A percentile compares a stretch with the other conserved stretches of the same genome.
phyloP scores from a whole-genome alignment of 108 stramenopile genomes.

The Aurantiochytrium sp. region DNA sequence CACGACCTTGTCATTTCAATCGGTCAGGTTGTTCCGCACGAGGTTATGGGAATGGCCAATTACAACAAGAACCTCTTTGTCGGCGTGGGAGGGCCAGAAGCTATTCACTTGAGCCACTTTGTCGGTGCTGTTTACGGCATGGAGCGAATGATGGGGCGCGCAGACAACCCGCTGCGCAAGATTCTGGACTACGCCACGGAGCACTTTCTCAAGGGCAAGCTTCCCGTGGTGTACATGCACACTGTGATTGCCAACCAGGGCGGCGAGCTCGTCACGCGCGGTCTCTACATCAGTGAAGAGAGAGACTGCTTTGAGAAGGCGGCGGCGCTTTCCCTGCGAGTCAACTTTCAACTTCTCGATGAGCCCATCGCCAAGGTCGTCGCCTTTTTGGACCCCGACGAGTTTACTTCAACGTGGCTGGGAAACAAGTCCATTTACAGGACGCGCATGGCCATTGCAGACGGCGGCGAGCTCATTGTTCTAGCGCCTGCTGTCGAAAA shows the following conservation, averaged over 20 bases:
- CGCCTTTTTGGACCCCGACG: constrained; percentile 72
- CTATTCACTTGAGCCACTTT: constrained; percentile 86
- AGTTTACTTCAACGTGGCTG: constrained; percentile 90
- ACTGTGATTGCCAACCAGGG: constrained; percentile 70
- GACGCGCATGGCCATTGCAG: constrained; percentile 86
- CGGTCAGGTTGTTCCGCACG: constrained; percentile 82
- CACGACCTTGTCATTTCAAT: constrained; percentile 70
- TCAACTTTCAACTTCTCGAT: constrained; percentile 79
- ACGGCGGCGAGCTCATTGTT: constrained; percentile 79
- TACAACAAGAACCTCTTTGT: constrained; percentile 77
- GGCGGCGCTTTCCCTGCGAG: constrained; percentile 69
- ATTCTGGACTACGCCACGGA: constrained; percentile 78
- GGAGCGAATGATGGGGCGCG: constrained; percentile 88
- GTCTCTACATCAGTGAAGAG: constrained; percentile 81
- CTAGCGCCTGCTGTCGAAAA: constrained; percentile 74
- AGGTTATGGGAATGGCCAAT: constrained; percentile 94
- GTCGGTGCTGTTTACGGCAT: constrained; percentile 92
- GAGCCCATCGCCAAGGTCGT: constrained; percentile 67
- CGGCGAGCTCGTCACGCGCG: constrained; percentile 63
- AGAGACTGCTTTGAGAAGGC: constrained; percentile 74
- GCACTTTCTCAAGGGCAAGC: constrained; percentile 38
- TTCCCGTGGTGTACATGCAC: constrained; percentile 77
- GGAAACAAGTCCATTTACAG: constrained; percentile 90
- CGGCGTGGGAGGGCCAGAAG: constrained; percentile 76
- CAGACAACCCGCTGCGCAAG: constrained; percentile 73